These are phyloP conservation scores for Helianthus annuus DNA, from an alignment of 129 eudicot genomes.

Conservation along the genomic window HanXRQr2.0-SUNRISE NC_035444.2:94674097-94674596, in stretches of 20 bases:
- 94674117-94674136: no score
- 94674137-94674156: no score
- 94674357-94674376: slow-evolving; percentile 24
- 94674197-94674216: no score
- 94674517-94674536: slow-evolving; percentile 89
- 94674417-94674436: slow-evolving; percentile 1
- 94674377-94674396: slow-evolving; percentile 13
- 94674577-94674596: slow-evolving; percentile 89
- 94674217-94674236: no score
- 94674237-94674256: no score
- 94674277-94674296: not conserved
- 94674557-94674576: slow-evolving; percentile 85
- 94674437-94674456: slow-evolving; percentile 43
- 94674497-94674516: slow-evolving; percentile 99
- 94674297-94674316: not conserved
- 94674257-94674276: no score
- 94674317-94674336: no score
- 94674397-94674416: not conserved
- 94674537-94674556: slow-evolving; percentile 76
- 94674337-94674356: not conserved
- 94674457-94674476: slow-evolving; percentile 22
- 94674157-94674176: no score
- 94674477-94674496: slow-evolving; percentile 58
- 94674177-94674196: no score
- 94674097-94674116: no score